Evolutionary conservation across 768 basidiomycete genomes (phyloP).

Genomic region (Tulasnella calospora): DNA sequence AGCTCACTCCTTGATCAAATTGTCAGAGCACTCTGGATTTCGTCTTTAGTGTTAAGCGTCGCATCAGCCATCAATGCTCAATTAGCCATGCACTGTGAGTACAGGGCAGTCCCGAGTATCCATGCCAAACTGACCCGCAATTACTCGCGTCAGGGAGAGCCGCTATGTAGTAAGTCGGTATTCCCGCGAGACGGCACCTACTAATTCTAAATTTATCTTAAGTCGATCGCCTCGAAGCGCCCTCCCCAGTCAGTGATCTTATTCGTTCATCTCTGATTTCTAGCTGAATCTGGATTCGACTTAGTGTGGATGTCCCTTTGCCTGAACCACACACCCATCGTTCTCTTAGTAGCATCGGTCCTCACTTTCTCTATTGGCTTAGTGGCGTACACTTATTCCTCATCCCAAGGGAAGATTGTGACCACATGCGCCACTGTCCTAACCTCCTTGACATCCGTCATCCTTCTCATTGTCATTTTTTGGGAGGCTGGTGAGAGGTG

Average conservation of each 20-base stretch:
- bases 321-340: constrained; percentile 24
- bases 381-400: constrained; percentile 25
- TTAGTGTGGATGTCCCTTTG: constrained; percentile 27
- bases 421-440: constrained; percentile 9
- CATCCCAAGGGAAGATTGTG: constrained; percentile 12
- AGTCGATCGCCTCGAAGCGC: constrained; percentile 26
- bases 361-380: constrained; percentile 27
- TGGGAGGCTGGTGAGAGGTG: constrained; percentile 27
- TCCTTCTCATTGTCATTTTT: constrained; percentile 23
- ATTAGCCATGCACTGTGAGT: constrained; percentile 24
- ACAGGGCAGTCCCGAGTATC: not conserved
- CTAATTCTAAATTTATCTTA: not conserved
- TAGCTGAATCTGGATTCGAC: too few relatives aligned
- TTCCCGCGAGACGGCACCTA: not conserved
- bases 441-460: constrained; percentile 23
- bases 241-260: constrained; percentile 11
- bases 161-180: constrained; percentile 23
- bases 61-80: constrained; percentile 29
- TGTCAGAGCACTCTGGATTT: constrained; percentile 26
- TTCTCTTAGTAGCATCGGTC: constrained; percentile 25
- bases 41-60: constrained; percentile 23
- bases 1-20: not conserved
- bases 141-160: constrained; percentile 9
- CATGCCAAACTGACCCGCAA: too few relatives aligned
- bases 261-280: not conserved